Conservation (phyloP, 148 eudicot species). For the Rhododendron kiyosumense region DNA sequence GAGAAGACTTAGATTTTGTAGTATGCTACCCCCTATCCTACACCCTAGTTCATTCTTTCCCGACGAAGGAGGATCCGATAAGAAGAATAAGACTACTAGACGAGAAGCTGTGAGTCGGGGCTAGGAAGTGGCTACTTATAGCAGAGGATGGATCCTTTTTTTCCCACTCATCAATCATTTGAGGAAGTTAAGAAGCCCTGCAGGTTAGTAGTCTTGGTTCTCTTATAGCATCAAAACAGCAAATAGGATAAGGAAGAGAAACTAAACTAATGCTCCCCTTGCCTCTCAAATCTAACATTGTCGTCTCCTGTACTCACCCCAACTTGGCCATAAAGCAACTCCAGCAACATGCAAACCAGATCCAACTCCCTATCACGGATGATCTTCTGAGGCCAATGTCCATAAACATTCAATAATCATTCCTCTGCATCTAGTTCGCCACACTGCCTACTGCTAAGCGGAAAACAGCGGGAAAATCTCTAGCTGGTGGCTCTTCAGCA, state of each 20-base stretch:
- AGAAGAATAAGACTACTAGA: background rate
- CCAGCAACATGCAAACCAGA: background rate
- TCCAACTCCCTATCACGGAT: background rate
- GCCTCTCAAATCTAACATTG: background rate
- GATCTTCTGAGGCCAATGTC: background rate
- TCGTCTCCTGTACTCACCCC: background rate
- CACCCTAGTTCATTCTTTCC: background rate
- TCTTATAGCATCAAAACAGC: background rate
- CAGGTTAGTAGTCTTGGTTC: background rate
- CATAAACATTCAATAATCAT: background rate
- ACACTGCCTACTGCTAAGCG: background rate
- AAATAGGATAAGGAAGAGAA: background rate
- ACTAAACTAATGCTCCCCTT: background rate
- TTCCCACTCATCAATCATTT: background rate
- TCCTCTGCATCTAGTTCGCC: background rate
- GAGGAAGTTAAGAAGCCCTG: background rate
- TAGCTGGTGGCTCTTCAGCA: background rate
- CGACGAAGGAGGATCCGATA: background rate
- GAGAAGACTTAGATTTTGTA: background rate
- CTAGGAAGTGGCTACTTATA: background rate
- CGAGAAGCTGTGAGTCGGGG: background rate
- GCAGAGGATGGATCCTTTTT: background rate
- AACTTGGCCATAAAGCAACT: background rate
- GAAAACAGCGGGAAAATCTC: background rate
- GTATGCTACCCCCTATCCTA: background rate